These are phyloP conservation scores for Saccharomyces uvarum DNA, from an alignment of 1,139 yeast genomes.

Conservation along the genomic window DNA sequence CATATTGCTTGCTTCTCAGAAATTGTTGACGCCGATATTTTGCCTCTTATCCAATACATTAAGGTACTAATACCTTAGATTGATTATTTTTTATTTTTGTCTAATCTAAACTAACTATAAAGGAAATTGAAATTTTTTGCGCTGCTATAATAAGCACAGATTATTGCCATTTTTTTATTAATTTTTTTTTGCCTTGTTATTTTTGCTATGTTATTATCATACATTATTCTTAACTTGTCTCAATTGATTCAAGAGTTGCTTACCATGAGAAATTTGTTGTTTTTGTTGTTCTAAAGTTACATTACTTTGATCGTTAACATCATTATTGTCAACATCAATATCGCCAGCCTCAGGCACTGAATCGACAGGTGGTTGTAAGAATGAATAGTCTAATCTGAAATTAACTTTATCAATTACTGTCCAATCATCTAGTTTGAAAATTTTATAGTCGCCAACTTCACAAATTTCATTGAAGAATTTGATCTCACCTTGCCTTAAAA, in stretches of 20 bases:
- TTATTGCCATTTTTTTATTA: neutral
- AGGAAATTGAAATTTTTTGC: neutral
- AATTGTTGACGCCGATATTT: neutral
- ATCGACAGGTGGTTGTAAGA: conserved; percentile 7
- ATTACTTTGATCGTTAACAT: conserved; percentile 1
- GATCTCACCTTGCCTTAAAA: conserved; percentile 34
- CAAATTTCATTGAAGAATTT: conserved; percentile 33
- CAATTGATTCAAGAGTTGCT: conserved; percentile 27
- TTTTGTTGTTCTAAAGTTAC: conserved; percentile 1
- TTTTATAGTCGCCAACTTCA: conserved; percentile 37
- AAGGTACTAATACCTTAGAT: neutral
- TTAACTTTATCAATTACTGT: conserved; percentile 32
- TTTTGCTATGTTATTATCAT: neutral
- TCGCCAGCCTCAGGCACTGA: neutral
- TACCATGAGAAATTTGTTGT: conserved; percentile 22
- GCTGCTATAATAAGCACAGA: neutral
- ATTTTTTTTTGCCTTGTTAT: neutral
- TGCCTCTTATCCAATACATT: neutral
- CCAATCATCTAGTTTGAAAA: conserved; percentile 40
- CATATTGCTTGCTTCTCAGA: neutral
- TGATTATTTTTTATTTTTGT: neutral
- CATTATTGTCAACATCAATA: neutral
- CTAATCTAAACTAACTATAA: neutral
- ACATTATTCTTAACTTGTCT: conserved; percentile 17
- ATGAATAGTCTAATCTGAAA: conserved; percentile 28